A percentile compares a stretch with the other conserved stretches of the same genome.
These are phyloP conservation scores for Phytophthora fragariae DNA, from an alignment of 352 stramenopile genomes.

Conservation along the genomic window DNA sequence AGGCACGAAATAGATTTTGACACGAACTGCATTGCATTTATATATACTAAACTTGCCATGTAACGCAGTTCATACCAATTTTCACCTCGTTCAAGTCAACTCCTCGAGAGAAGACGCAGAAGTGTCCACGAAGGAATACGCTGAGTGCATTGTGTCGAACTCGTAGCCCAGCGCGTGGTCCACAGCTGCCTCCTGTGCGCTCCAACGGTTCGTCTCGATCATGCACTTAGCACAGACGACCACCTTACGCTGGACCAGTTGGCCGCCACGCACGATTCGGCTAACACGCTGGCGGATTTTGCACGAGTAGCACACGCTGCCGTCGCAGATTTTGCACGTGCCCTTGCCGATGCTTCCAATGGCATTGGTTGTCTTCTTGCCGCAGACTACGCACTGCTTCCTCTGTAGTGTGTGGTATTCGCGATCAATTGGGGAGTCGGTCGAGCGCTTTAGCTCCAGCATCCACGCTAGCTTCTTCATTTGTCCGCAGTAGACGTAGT, in stretches of 20 bases:
- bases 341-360: conserved; percentile 36
- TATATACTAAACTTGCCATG: conserved; percentile 1
- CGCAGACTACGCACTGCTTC: conserved; percentile 35
- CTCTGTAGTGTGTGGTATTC: not conserved
- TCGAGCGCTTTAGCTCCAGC: conserved; percentile 18
- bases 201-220: conserved; percentile 40
- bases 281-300: conserved; percentile 49
- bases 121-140: conserved; percentile 29
- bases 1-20: no score
- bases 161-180: conserved; percentile 32
- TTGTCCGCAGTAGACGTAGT: conserved; percentile 53
- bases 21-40: conserved; percentile 4
- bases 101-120: conserved; percentile 25
- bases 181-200: conserved; percentile 32
- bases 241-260: conserved; percentile 45
- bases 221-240: conserved; percentile 50
- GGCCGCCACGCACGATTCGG: conserved; percentile 40
- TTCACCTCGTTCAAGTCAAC: not conserved
- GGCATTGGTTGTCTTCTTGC: conserved; percentile 34
- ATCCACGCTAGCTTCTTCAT: conserved; percentile 69
- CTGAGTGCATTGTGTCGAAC: conserved; percentile 8
- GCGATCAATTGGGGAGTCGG: not conserved
- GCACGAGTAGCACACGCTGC: conserved; percentile 47
- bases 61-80: not conserved
- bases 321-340: conserved; percentile 39